A percentile compares a stretch with the other conserved stretches of the same genome.
Conservation (phyloP, 352 stramenopile genomes). For the Phytophthora idaei region DNA sequence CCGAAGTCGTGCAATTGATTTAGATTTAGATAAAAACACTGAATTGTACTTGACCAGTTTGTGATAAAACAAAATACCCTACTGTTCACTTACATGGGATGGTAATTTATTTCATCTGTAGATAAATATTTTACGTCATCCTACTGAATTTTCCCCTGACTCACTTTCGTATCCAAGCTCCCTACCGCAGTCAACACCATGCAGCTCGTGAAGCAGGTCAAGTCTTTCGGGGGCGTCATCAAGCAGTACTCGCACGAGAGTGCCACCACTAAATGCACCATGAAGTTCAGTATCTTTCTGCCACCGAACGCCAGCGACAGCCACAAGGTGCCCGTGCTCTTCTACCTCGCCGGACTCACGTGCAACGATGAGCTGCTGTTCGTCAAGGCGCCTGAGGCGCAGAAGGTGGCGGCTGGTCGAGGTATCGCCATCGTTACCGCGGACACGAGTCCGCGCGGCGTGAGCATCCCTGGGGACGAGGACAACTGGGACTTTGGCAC, state of each 20-base stretch:
- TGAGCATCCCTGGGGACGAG: conserved; percentile 92
- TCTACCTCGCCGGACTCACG: conserved; percentile 97
- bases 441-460: conserved; percentile 95
- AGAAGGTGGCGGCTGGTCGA: conserved; percentile 87
- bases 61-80: too few species aligned
- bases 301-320: conserved; percentile 64
- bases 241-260: conserved; percentile 90
- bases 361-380: conserved; percentile 97
- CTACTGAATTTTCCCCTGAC: conserved; percentile 3
- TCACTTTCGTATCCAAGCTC: neutral
- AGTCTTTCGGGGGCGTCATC: conserved; percentile 78
- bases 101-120: too few species aligned
- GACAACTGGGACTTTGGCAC: conserved; percentile 97
- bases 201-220: conserved; percentile 79
- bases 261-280: conserved; percentile 78
- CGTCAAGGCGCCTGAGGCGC: conserved; percentile 93
- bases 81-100: neutral
- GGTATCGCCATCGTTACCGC: conserved; percentile 95
- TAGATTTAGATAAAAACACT: conserved; percentile 17
- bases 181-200: conserved; percentile 27
- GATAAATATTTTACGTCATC: neutral
- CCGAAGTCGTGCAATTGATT: conserved; percentile 69
- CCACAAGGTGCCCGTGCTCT: conserved; percentile 88
- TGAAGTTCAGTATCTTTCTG: conserved; percentile 93
- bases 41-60: too few species aligned